Conservation (phyloP, 306 rosid species). For the Pterocarpus santalinus region DNA sequence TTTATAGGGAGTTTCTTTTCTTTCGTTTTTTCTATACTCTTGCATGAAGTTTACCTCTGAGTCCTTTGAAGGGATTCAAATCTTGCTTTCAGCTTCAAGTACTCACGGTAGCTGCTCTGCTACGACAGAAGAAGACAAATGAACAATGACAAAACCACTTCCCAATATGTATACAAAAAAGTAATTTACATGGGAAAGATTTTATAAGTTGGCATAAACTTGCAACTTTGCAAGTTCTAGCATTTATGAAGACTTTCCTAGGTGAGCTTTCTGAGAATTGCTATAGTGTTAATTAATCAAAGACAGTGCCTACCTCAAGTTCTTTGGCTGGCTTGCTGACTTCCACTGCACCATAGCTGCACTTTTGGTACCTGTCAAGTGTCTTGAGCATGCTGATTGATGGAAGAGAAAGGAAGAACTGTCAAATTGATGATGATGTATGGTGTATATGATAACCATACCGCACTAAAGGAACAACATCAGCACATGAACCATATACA, state of each 20-base stretch:
- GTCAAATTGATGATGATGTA: slow-evolving; percentile 64
- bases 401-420: slow-evolving; percentile 34
- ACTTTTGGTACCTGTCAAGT: slow-evolving; percentile 81
- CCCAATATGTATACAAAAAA: background rate
- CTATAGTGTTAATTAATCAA: background rate
- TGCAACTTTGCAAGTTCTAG: background rate
- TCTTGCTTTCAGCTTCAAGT: slow-evolving; percentile 85
- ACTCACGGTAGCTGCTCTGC: slow-evolving; percentile 94
- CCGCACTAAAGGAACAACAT: background rate
- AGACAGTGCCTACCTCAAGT: slow-evolving; percentile 70
- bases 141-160: slow-evolving; percentile 29
- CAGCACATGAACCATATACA: no score
- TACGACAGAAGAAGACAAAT: slow-evolving; percentile 30
- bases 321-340: slow-evolving; percentile 84
- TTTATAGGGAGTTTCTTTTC: background rate
- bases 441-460: slow-evolving; percentile 8
- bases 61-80: slow-evolving; percentile 92
- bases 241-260: background rate
- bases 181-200: background rate
- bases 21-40: background rate
- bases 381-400: slow-evolving; percentile 55
- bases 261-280: background rate
- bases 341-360: slow-evolving; percentile 96
- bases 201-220: background rate
- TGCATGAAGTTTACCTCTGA: slow-evolving; percentile 72